Evolutionary conservation across 345 rosid genomes (phyloP).

Genomic region (Bruguiera gymnorhiza): DNA sequence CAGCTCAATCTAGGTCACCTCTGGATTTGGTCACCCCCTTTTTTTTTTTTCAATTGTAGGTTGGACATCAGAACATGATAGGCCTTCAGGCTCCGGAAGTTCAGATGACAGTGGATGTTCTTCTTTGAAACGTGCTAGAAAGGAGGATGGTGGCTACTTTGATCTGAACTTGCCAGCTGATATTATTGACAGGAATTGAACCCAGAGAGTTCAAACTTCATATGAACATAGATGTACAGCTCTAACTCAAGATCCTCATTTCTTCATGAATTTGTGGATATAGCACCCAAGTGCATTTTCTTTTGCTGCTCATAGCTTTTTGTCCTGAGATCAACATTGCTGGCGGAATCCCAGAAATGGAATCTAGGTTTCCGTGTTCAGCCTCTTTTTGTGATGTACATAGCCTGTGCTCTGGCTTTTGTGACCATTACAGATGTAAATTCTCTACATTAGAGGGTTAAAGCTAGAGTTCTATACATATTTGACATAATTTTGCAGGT

Average conservation of each 20-base stretch:
- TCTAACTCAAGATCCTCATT: constrained; percentile 4
- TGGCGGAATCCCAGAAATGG: not conserved
- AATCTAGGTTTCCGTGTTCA: not conserved
- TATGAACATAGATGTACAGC: constrained; percentile 28
- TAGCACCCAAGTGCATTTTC: not conserved
- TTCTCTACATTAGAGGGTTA: not conserved
- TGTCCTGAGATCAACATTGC: not conserved
- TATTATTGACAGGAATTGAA: constrained; percentile 48
- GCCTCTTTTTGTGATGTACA: not conserved
- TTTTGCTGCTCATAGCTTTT: not conserved
- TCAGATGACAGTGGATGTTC: constrained; percentile 50
- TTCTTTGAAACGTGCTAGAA: constrained; percentile 53
- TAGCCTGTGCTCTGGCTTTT: not conserved
- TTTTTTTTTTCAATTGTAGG: constrained; percentile 30
- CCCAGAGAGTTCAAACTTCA: constrained; percentile 14
- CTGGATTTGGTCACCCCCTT: not conserved
- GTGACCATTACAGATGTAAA: not conserved
- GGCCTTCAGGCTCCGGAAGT: constrained; percentile 43
- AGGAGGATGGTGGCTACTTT: constrained; percentile 49
- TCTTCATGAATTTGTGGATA: not conserved
- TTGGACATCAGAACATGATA: constrained; percentile 34
- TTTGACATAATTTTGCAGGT: not conserved
- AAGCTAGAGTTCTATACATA: not conserved
- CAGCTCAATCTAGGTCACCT: too few relatives aligned
- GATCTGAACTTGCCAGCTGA: constrained; percentile 86